Evolutionary conservation across 2,329 filamentous ascomycete species (phyloP).

Genomic region (Microcyclosporella mali): DNA sequence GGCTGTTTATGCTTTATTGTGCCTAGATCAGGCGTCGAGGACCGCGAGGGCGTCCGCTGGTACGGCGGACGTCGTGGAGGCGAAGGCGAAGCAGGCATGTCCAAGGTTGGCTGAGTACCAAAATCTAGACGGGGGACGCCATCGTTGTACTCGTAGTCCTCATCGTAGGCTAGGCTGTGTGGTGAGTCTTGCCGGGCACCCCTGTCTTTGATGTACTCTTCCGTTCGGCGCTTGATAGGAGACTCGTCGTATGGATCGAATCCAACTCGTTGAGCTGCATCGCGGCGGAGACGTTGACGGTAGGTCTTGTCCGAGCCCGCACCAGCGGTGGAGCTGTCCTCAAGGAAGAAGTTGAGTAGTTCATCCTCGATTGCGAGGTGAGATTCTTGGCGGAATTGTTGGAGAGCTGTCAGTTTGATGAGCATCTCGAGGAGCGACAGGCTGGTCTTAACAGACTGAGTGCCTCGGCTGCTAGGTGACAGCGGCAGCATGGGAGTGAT

Average conservation of each 20-base stretch:
- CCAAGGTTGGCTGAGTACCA: slow-evolving; percentile 1
- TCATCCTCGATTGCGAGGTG: slow-evolving; percentile 89
- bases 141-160: slow-evolving; percentile 16
- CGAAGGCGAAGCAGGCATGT: slow-evolving; percentile 10
- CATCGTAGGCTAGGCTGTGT: slow-evolving; percentile 12
- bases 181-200: slow-evolving; percentile 6
- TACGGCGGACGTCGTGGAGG: slow-evolving; percentile 10
- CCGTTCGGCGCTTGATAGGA: slow-evolving; percentile 58
- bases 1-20: slow-evolving; percentile 6
- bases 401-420: slow-evolving; percentile 75
- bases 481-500: slow-evolving; percentile 24
- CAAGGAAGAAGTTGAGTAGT: slow-evolving; percentile 79
- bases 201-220: slow-evolving; percentile 48
- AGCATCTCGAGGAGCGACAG: slow-evolving; percentile 83
- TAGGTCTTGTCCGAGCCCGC: slow-evolving; percentile 57
- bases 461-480: slow-evolving; percentile 22
- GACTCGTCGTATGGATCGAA: slow-evolving; percentile 69
- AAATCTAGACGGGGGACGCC: slow-evolving; percentile 13
- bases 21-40: slow-evolving; percentile 15
- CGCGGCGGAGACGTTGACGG: slow-evolving; percentile 53
- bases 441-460: slow-evolving; percentile 53
- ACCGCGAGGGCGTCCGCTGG: slow-evolving; percentile 21
- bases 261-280: slow-evolving; percentile 57
- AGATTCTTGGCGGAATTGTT: slow-evolving; percentile 85
- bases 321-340: slow-evolving; percentile 60